Base-by-base conservation (phyloP, 2,329 filamentous ascomycete genomes). In the Didymella arachidicola region DNA sequence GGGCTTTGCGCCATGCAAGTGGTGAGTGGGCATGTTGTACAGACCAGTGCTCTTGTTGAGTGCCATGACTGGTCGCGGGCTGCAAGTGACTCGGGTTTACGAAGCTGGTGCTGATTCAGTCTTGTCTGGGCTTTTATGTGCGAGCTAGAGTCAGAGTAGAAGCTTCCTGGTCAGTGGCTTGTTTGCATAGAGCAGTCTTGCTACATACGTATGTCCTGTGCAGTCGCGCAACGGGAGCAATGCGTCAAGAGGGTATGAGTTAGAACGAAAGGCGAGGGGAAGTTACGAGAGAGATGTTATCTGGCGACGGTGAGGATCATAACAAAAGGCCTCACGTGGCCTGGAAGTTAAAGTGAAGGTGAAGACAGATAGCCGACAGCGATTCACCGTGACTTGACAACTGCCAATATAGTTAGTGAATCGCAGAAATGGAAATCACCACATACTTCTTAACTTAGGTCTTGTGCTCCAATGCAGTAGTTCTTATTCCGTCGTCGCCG, bases 1-100 rank as follows among this genome's bases (percentile, higher is more conserved):
- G 14, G 47, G 38, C 46, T 38, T 22, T 29, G 51, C 43, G 7
- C 59, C 62, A 36, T 65, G 59, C 0, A 66, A 39, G 39, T 73
- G 65, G 38, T 73, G 66, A 12, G 57, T 63, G 1, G 70, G 65
- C 5, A 74, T 57, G 2, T 51, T 12, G 30, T 71, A 73, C 36
- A 74, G 64, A 22, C 72, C 72, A 5, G 45, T 59, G 18, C 34
- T 51, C 45, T 51, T 54, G 32, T 54, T 47, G 47, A 48, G 29
- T 26, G 51, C 41, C 56, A 59, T 59, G 18, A 29, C 25, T 18
- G 16, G 44, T 19, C 19, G 4, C 19, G 12, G 10, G 18, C 7
- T 41, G 8, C 11, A 41, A 14, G 19, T 19, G 14, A 11, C 4
- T 18, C 6, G 16, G 36, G 8, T 2, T 3, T 39, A n/a, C 18